These are phyloP conservation scores for Neospora caninum DNA, from an alignment of 169 alveolate species.

Conservation along the genomic window DNA sequence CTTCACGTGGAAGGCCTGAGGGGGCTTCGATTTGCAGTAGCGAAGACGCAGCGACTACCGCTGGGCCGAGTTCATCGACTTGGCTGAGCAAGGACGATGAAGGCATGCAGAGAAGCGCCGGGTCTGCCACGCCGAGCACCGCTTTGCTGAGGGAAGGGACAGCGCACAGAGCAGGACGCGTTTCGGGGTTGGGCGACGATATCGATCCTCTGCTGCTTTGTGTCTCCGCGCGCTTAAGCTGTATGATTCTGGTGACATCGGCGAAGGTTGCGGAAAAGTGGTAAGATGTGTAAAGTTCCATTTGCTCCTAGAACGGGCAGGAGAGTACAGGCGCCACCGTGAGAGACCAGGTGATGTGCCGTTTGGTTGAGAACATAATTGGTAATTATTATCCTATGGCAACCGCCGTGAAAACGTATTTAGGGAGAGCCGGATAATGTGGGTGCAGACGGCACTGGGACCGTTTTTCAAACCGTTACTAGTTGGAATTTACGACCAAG, in stretches of 20 bases:
- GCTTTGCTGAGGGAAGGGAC: not conserved
- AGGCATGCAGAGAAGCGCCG: not conserved
- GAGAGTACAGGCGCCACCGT: too few relatives aligned
- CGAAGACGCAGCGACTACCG: not conserved
- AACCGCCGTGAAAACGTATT: too few relatives aligned
- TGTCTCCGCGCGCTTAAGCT: not conserved
- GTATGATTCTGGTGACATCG: conserved; percentile 18
- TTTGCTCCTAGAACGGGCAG: too few relatives aligned
- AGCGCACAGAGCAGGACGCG: not conserved
- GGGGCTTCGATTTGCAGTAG: not conserved
- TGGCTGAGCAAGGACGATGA: not conserved
- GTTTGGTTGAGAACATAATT: too few relatives aligned
- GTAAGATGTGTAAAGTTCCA: not conserved
- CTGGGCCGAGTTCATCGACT: not conserved
- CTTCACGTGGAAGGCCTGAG: not conserved
- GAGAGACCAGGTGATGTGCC: too few relatives aligned
- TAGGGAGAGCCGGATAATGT: too few relatives aligned
- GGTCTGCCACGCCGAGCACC: not conserved
- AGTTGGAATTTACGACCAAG: too few relatives aligned
- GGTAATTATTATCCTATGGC: too few relatives aligned
- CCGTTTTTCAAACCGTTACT: too few relatives aligned
- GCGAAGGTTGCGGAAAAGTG: not conserved
- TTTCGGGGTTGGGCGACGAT: not conserved
- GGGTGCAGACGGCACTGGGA: too few relatives aligned
- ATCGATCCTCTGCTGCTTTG: conserved; percentile 19